Conservation (phyloP, 768 basidiomycete species). For the Leccinum subgranulosum region DNA sequence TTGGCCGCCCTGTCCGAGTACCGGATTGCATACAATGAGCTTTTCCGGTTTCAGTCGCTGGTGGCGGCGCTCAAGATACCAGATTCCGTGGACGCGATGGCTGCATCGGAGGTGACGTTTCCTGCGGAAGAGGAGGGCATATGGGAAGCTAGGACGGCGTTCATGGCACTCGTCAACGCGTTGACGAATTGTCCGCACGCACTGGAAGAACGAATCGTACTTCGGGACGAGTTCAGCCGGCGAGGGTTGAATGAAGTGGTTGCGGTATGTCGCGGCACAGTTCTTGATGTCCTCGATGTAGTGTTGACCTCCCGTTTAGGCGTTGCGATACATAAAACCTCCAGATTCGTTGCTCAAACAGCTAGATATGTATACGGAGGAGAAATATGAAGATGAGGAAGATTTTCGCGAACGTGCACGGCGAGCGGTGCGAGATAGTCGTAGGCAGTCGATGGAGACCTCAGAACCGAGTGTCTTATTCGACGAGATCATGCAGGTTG, state of each 20-base stretch:
- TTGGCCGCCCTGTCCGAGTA: slow-evolving; percentile 81
- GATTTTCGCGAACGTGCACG: slow-evolving; percentile 69
- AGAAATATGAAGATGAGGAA: slow-evolving; percentile 88
- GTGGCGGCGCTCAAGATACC: slow-evolving; percentile 59
- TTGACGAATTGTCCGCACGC: slow-evolving; percentile 71
- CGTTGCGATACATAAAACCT: slow-evolving; percentile 69
- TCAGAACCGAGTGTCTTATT: slow-evolving; percentile 56
- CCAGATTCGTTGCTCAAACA: slow-evolving; percentile 80
- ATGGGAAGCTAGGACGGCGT: slow-evolving; percentile 80
- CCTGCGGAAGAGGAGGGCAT: slow-evolving; percentile 60
- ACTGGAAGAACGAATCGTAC: slow-evolving; percentile 72
- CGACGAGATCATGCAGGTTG: slow-evolving; percentile 57
- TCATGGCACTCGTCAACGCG: slow-evolving; percentile 78
- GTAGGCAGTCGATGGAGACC: slow-evolving; percentile 17
- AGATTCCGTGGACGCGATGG: slow-evolving; percentile 37
- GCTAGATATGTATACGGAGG: slow-evolving; percentile 78
- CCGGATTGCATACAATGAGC: slow-evolving; percentile 63
- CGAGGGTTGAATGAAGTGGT: slow-evolving; percentile 82
- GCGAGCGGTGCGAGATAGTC: slow-evolving; percentile 30
- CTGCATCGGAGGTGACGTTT: slow-evolving; percentile 30
- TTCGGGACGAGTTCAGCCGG: slow-evolving; percentile 80
- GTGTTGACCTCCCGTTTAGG: slow-evolving; percentile 38
- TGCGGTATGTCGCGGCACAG: slow-evolving; percentile 52
- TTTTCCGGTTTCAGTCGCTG: slow-evolving; percentile 77
- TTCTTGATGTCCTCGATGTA: neutral